Evolutionary conservation across 306 rosid genomes (phyloP).

Genomic region (Malus fusca): DNA sequence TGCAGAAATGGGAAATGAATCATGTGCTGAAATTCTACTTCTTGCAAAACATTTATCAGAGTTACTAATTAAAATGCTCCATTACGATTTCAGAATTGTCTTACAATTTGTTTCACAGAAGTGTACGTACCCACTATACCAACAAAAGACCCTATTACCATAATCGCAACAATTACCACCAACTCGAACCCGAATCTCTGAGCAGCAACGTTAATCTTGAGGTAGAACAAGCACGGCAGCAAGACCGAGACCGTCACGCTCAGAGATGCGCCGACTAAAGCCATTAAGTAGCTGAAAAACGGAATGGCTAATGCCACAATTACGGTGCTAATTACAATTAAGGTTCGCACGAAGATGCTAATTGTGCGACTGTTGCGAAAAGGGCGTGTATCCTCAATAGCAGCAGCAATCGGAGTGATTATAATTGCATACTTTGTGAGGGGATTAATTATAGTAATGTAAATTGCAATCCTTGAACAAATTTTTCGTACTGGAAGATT

Average conservation of each 20-base stretch:
- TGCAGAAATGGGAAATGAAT: neutral
- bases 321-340: conserved; percentile 36
- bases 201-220: conserved; percentile 49
- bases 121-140: conserved; percentile 42
- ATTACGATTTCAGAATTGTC: neutral
- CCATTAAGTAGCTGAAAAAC: conserved; percentile 60
- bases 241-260: conserved; percentile 34
- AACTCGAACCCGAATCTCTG: conserved; percentile 40
- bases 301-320: conserved; percentile 51
- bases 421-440: conserved; percentile 54
- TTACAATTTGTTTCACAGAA: conserved; percentile 39
- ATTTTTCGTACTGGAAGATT: conserved; percentile 46
- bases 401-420: conserved; percentile 44
- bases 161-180: conserved; percentile 27
- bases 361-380: neutral
- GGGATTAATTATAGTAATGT: conserved; percentile 51
- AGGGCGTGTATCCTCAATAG: conserved; percentile 39
- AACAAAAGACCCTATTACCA: conserved; percentile 35
- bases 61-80: neutral
- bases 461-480: conserved; percentile 50
- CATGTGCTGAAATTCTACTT: neutral
- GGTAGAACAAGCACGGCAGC: conserved; percentile 59
- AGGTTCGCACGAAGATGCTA: conserved; percentile 42
- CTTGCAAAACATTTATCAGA: neutral
- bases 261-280: conserved; percentile 50